Conservation (phyloP, 345 rosid species). For the Corchorus capsularis region DNA sequence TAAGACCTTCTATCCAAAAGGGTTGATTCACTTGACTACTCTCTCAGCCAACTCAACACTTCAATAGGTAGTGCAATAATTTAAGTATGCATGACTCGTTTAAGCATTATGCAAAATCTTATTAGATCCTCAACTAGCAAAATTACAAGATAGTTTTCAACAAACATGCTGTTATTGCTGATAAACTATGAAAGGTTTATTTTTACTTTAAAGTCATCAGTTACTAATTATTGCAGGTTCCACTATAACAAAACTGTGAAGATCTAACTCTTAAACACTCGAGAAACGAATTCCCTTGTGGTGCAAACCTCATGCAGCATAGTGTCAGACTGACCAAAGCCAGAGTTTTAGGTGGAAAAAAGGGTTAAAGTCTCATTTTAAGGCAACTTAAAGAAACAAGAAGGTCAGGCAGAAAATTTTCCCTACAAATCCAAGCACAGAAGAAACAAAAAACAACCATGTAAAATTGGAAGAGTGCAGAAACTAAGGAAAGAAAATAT, state of each 20-base stretch:
- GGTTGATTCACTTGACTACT: neutral
- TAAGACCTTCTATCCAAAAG: neutral
- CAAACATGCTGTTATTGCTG: neutral
- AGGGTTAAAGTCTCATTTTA: neutral
- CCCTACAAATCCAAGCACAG: neutral
- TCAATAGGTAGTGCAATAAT: neutral
- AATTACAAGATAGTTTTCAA: neutral
- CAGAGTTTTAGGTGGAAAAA: neutral
- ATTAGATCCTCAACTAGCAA: neutral
- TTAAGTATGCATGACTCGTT: neutral
- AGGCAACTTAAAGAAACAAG: neutral
- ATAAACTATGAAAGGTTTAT: neutral
- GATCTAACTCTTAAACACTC: neutral
- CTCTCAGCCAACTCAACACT: neutral
- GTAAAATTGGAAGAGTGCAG: neutral
- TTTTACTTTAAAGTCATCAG: neutral
- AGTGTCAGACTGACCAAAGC: neutral
- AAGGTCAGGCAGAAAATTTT: neutral
- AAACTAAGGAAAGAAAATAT: neutral
- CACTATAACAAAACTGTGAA: neutral
- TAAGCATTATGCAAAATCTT: neutral
- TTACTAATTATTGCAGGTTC: neutral
- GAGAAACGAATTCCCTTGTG: neutral
- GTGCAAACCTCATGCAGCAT: neutral
- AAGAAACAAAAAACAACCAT: neutral